A percentile compares a stretch with the other conserved stretches of the same genome.
Evolutionary conservation across 495 filamentous ascomycete genomes (phyloP).

Genomic region (Parachaetomium inaequale): DNA sequence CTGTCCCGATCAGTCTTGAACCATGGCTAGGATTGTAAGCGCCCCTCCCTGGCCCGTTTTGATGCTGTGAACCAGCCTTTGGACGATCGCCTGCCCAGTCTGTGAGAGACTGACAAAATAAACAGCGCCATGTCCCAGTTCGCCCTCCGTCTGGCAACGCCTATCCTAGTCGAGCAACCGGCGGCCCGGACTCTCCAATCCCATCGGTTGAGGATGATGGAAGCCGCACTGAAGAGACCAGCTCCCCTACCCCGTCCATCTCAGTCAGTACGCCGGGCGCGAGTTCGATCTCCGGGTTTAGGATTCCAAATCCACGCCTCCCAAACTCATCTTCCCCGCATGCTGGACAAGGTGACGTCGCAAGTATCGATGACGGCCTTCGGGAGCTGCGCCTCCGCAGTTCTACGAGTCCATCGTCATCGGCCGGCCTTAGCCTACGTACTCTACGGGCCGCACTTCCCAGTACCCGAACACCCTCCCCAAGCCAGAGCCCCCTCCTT

Average conservation of each 20-base stretch:
- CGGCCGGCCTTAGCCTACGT: background rate
- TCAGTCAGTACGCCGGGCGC: background rate
- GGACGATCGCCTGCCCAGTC: no score
- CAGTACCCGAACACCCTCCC: background rate
- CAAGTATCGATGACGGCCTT: background rate
- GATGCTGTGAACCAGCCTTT: no score
- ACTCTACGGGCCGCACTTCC: background rate
- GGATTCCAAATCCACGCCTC: background rate
- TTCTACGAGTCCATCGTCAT: background rate
- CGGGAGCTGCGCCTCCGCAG: background rate
- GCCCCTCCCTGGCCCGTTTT: no score
- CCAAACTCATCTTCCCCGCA: background rate
- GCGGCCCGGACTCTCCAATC: background rate
- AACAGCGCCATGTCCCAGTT: no score
- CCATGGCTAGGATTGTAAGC: no score
- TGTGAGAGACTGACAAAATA: no score
- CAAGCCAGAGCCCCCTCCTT: background rate
- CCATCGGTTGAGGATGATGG: no score
- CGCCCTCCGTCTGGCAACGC: background rate
- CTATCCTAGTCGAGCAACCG: background rate
- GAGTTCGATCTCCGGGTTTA: background rate
- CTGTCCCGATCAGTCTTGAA: no score
- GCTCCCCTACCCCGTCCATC: constrained; percentile 3
- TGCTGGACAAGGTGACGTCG: background rate
- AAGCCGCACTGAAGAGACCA: background rate